These are phyloP conservation scores for Dichomitus squalens DNA, from an alignment of 1,284 basidiomycete genomes.

Conservation along the genomic window DNA sequence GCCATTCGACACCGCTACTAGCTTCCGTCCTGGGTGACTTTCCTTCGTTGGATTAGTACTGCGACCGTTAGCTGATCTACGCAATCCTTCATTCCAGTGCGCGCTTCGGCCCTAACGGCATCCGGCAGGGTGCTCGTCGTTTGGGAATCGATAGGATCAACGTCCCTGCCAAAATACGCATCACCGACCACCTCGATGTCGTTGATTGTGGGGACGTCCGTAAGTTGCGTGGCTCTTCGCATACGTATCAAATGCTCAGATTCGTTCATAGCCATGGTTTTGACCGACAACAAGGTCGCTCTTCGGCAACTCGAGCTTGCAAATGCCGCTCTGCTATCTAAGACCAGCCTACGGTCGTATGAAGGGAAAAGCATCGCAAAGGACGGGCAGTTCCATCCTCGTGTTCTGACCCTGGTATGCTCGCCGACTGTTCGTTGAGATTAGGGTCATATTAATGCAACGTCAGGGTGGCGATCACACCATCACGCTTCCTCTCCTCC, in stretches of 20 bases:
- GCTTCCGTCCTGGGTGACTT: constrained; percentile 37
- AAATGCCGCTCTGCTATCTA: constrained; percentile 31
- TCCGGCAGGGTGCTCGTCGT: constrained; percentile 38
- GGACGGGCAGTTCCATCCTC: constrained; percentile 39
- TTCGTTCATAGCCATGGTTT: constrained; percentile 32
- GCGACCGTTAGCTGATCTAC: background rate
- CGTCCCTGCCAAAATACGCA: constrained; percentile 33
- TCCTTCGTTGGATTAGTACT: background rate
- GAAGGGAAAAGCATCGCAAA: constrained; percentile 33
- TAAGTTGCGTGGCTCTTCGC: constrained; percentile 20
- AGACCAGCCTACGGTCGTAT: constrained; percentile 25
- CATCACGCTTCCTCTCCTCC: constrained; percentile 41
- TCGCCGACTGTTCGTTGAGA: no score
- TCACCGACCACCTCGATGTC: constrained; percentile 34
- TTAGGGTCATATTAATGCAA: background rate
- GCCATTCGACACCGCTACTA: constrained; percentile 39
- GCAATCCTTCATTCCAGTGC: constrained; percentile 21
- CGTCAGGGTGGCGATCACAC: constrained; percentile 42
- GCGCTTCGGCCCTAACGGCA: constrained; percentile 41
- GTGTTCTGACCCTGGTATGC: constrained; percentile 38
- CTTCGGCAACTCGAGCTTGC: constrained; percentile 38
- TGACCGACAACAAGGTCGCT: constrained; percentile 38
- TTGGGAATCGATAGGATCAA: constrained; percentile 34
- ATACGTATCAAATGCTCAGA: background rate
- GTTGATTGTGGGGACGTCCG: constrained; percentile 42